phyloP scores from a whole-genome alignment of 2,329 filamentous ascomycete species.

The Cladorrhinum sp. region DNA sequence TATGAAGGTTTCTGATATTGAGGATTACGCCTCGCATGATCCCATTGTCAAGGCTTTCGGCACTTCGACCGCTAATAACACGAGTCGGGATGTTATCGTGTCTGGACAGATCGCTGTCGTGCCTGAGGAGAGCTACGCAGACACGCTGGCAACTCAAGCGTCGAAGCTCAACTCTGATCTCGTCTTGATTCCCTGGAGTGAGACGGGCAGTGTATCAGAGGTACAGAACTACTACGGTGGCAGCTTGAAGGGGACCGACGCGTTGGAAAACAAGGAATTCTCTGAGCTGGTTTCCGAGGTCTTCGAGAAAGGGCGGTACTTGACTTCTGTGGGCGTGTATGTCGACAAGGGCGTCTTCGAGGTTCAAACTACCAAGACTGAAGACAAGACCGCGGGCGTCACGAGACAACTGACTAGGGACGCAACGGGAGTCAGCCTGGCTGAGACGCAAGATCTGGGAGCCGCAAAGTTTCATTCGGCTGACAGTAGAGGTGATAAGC shows the following conservation, averaged over 20 bases:
- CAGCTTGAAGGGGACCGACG: constrained; percentile 54
- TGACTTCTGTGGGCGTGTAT: constrained; percentile 69
- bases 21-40: constrained; percentile 65
- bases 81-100: constrained; percentile 56
- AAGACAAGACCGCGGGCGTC: constrained; percentile 21
- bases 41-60: constrained; percentile 82
- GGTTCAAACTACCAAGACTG: constrained; percentile 12
- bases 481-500: constrained; percentile 7
- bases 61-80: constrained; percentile 17
- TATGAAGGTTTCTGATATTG: constrained; percentile 83
- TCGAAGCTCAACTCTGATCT: constrained; percentile 68
- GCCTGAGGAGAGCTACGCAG: constrained; percentile 72
- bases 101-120: constrained; percentile 77
- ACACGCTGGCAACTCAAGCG: constrained; percentile 68
- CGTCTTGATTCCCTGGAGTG: constrained; percentile 84
- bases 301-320: constrained; percentile 53
- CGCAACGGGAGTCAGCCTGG: constrained; percentile 15
- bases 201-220: constrained; percentile 72
- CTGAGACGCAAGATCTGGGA: constrained; percentile 12
- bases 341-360: constrained; percentile 58
- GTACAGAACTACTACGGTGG: constrained; percentile 41
- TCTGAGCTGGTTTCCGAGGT: constrained; percentile 63
- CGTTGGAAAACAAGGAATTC: constrained; percentile 29
- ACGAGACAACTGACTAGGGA: constrained; percentile 15
- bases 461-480: constrained; percentile 14